Conservation (phyloP, 2,329 filamentous ascomycete genomes). For the Metarhizium anisopliae region DNA sequence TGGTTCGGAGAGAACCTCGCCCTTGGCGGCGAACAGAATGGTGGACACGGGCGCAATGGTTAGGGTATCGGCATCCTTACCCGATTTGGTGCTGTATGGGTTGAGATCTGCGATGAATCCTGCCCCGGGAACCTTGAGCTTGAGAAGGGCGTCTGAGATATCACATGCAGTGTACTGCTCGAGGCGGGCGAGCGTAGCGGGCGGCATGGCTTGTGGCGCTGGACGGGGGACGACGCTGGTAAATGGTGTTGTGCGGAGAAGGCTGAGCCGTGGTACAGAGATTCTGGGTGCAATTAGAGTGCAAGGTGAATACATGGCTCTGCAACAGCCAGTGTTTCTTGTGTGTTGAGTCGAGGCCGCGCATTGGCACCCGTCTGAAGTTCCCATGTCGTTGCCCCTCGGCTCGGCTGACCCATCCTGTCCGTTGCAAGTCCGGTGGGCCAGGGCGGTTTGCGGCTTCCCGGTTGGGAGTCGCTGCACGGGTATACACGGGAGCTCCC, state of each 20-base stretch:
- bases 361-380: too few species aligned
- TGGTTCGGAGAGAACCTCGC: slow-evolving; percentile 22
- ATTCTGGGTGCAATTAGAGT: not conserved
- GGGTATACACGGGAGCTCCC: not conserved
- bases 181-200: slow-evolving; percentile 18
- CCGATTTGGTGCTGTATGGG: slow-evolving; percentile 20
- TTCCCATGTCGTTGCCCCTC: not conserved
- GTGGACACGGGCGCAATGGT: slow-evolving; percentile 49
- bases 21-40: slow-evolving; percentile 54
- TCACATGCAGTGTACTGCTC: slow-evolving; percentile 40
- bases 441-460: not conserved
- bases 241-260: not conserved
- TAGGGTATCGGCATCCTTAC: slow-evolving; percentile 17
- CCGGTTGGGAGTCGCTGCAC: too few species aligned
- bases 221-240: slow-evolving; percentile 3
- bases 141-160: slow-evolving; percentile 65
- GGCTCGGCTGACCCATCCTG: not conserved
- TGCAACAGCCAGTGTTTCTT: not conserved
- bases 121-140: slow-evolving; percentile 55
- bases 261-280: not conserved
- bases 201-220: slow-evolving; percentile 4
- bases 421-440: not conserved
- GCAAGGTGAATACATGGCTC: not conserved
- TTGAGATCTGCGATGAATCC: slow-evolving; percentile 55
- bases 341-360: not conserved